Percentiles rank a stretch among this genome's conserved stretches.
Evolutionary conservation across 2,329 filamentous ascomycete species (phyloP).

Genomic region (Tolypocladium album): DNA sequence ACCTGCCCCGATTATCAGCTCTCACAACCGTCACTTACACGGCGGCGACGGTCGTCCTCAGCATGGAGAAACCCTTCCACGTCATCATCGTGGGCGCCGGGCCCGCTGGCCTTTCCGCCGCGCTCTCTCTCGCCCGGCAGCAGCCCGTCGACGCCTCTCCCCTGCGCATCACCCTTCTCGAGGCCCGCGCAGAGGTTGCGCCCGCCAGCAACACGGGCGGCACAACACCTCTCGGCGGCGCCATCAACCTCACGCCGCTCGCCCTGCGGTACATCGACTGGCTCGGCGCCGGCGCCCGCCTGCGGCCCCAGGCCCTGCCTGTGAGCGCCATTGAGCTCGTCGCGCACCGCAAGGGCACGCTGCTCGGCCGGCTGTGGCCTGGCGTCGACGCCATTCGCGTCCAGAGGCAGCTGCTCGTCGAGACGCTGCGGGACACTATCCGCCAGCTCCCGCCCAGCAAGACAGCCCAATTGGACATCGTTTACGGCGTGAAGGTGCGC

Average conservation of each 20-base stretch:
- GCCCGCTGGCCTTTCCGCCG: constrained; percentile 37
- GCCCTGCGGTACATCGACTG: constrained; percentile 31
- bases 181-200: constrained; percentile 31
- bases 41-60: not conserved
- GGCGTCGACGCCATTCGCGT: constrained; percentile 15
- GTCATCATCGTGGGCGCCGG: constrained; percentile 38
- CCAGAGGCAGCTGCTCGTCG: constrained; percentile 14
- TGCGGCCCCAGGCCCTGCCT: constrained; percentile 8
- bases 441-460: not conserved
- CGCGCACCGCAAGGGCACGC: constrained; percentile 13
- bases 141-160: constrained; percentile 19
- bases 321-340: constrained; percentile 15
- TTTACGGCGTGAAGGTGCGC: constrained; percentile 8
- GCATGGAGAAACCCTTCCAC: constrained; percentile 2
- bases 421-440: constrained; percentile 9
- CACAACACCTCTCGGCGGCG: constrained; percentile 22
- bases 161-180: constrained; percentile 30
- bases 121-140: constrained; percentile 31
- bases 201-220: constrained; percentile 10
- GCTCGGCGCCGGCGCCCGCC: constrained; percentile 20
- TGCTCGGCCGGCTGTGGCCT: constrained; percentile 13
- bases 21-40: not conserved
- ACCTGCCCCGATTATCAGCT: not conserved
- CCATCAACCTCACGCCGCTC: constrained; percentile 35
- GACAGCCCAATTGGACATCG: constrained; percentile 4